Evolutionary conservation across 257 asterid species (phyloP), one percentile per base, ranked within the genome.

Genomic region (Mentha longifolia): DNA sequence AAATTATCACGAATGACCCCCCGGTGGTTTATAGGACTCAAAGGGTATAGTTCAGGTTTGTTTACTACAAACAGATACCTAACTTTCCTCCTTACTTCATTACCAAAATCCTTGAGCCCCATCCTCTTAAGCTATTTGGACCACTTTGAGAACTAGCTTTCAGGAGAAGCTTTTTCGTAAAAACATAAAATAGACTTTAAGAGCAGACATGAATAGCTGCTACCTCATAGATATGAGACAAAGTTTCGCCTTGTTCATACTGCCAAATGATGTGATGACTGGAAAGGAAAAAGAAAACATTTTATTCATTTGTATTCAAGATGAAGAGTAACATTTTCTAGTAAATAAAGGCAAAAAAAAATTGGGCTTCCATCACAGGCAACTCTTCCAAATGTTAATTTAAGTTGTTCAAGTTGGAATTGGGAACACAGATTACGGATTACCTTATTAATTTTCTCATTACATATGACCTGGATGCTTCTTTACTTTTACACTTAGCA

Each of bases 181-280:
- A 46, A 64, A 6, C 22, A 37, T 62, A n/a, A n/a, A n/a, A n/a
- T n/a, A 37, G 56, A 56, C 33, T 31, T 17, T 47, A 6, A 43
- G 51, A 68, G 71, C 61, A 62, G 55, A 45, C 67, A 25, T 45
- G 66, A 72, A 62, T 63, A 60, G 39, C 65, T 41, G 75, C 77
- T 88, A 92, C 99, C 98, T 91, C 91, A 82, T 91, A 94, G 77
- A 94, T 75, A 67, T 98, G 97, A 80, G 95, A 84, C 81, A 94
- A 58, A 19, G 92, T 78, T 76, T 71, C 79, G 68, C 80, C 93
- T 77, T 86, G 86, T 14, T 89, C 95, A 81, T 94, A 94, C 77
- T 85, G 91, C 63, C 67, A 84, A 74, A 94, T 92, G 72, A 79
- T 89, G 95, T 86, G 95, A 52, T 88, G 90, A 85, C 99, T 94